A percentile compares a stretch with the other conserved stretches of the same genome.
These are phyloP conservation scores for Simmondsia chinensis DNA, from an alignment of 148 eudicot species.

Conservation along the genomic window DNA sequence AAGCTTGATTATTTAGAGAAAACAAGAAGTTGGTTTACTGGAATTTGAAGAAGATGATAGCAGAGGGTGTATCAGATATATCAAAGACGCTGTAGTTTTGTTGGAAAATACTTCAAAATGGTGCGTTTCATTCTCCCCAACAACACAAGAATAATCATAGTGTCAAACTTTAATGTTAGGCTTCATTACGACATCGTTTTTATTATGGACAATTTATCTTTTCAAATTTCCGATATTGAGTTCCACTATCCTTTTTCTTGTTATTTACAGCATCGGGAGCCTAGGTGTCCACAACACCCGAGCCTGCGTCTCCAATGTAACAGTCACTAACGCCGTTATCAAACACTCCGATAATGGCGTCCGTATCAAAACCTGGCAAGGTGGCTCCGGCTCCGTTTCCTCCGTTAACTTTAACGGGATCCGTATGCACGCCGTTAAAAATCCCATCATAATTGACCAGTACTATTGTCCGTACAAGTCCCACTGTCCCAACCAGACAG, in stretches of 20 bases:
- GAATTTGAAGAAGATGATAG: too few species aligned
- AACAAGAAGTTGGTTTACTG: too few species aligned
- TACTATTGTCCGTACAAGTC: conserved; percentile 56
- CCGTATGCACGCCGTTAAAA: conserved; percentile 77
- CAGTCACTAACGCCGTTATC: conserved; percentile 57
- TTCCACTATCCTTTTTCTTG: not conserved
- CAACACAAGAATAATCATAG: too few species aligned
- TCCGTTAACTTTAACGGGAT: conserved; percentile 46
- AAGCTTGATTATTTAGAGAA: too few species aligned
- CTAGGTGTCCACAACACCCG: conserved; percentile 58
- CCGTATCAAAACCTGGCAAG: conserved; percentile 96
- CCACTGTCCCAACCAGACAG: conserved; percentile 60
- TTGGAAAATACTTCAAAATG: not conserved
- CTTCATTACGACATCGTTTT: not conserved
- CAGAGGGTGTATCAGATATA: too few species aligned
- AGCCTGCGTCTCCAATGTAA: conserved; percentile 80
- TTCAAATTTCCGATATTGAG: not conserved
- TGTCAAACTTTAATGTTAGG: too few species aligned
- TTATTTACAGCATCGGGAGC: conserved; percentile 73
- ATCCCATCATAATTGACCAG: conserved; percentile 87
- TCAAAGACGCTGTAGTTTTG: not conserved
- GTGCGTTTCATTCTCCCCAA: too few species aligned
- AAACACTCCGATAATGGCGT: conserved; percentile 78
- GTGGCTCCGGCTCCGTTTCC: conserved; percentile 84
- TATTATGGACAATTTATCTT: not conserved